Evolutionary conservation across 306 rosid genomes (phyloP).

Genomic region (Cucumis hystrix): DNA sequence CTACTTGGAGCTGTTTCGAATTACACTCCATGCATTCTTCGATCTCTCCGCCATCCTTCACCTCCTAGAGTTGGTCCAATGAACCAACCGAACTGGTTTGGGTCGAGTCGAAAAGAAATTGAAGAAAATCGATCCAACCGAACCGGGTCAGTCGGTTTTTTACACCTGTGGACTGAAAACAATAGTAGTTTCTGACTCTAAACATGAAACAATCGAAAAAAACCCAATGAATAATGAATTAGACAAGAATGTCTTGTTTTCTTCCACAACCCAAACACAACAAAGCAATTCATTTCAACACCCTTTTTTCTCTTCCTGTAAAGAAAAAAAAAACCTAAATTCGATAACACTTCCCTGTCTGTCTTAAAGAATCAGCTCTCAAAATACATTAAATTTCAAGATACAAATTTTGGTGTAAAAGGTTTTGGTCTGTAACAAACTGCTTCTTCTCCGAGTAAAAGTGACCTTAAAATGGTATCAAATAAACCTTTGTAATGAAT

Average conservation of each 20-base stretch:
- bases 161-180: neutral
- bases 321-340: neutral
- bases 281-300: neutral
- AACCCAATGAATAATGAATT: neutral
- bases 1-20: too few relatives aligned
- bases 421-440: conserved; percentile 28
- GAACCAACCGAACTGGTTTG: too few relatives aligned
- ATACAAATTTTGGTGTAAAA: neutral
- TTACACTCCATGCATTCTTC: too few relatives aligned
- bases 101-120: too few relatives aligned
- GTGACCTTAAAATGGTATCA: conserved; percentile 73
- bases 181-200: neutral
- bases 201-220: neutral
- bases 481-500: conserved; percentile 66
- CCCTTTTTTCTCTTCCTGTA: neutral
- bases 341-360: neutral
- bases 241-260: neutral
- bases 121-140: too few relatives aligned
- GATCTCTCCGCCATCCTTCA: too few relatives aligned
- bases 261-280: neutral
- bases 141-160: too few relatives aligned
- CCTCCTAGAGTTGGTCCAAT: too few relatives aligned
- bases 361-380: neutral
- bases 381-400: neutral
- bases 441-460: conserved; percentile 74